These are phyloP conservation scores for Botrytis sinoallii DNA, from an alignment of 2,329 filamentous ascomycete genomes.

Conservation along the genomic window DNA sequence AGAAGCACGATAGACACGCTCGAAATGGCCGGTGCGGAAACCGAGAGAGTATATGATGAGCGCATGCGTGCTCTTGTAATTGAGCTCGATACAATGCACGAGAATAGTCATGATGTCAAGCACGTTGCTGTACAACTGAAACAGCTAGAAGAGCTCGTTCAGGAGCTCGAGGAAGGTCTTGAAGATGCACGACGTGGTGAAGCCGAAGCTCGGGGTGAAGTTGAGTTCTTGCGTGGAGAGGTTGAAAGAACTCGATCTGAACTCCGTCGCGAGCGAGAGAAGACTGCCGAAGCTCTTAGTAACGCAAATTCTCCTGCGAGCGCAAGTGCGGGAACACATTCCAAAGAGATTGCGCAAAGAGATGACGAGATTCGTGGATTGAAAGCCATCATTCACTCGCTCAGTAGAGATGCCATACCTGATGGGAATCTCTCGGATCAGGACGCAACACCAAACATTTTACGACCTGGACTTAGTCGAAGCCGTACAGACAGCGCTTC, in stretches of 20 bases:
- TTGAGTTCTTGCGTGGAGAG: conserved; percentile 91
- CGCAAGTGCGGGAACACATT: conserved; percentile 47
- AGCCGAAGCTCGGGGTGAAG: conserved; percentile 90
- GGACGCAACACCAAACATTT: conserved; percentile 35
- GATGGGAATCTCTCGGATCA: conserved; percentile 32
- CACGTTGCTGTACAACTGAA: conserved; percentile 88
- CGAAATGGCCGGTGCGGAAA: conserved; percentile 93
- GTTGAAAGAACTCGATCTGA: conserved; percentile 89
- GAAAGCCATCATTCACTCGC: conserved; percentile 95
- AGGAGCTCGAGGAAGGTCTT: conserved; percentile 92
- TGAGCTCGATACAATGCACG: conserved; percentile 79
- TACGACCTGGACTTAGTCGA: conserved; percentile 44
- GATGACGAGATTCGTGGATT: conserved; percentile 96
- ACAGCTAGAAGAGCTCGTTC: conserved; percentile 91
- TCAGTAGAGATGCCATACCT: conserved; percentile 69
- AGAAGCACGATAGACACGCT: conserved; percentile 94
- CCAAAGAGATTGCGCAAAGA: conserved; percentile 84
- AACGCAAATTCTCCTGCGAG: conserved; percentile 38
- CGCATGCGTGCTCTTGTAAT: conserved; percentile 82
- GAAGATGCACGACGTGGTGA: conserved; percentile 93
- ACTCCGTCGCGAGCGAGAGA: conserved; percentile 82
- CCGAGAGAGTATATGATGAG: conserved; percentile 91
- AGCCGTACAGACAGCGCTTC: conserved; percentile 1
- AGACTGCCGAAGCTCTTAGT: conserved; percentile 61
- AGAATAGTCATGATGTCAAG: conserved; percentile 84